A percentile compares a stretch with the other conserved stretches of the same genome.
phyloP scores from a whole-genome alignment of 345 rosid genomes.

The Bretschneidera sinensis region DNA sequence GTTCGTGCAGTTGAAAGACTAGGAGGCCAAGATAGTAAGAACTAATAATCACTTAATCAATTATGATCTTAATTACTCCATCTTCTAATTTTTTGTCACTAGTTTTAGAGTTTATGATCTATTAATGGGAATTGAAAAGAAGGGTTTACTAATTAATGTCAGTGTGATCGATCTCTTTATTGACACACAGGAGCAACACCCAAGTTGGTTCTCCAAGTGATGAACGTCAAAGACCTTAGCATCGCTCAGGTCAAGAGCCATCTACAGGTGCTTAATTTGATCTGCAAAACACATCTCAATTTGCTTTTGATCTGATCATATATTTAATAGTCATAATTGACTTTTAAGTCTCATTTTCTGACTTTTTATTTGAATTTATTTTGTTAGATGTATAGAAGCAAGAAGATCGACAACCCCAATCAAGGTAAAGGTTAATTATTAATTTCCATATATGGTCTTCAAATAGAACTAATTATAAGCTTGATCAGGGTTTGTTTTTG shows the following conservation, averaged over 20 bases:
- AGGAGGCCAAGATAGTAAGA: conserved; percentile 85
- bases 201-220: conserved; percentile 71
- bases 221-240: conserved; percentile 74
- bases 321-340: not conserved
- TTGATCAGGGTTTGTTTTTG: too few relatives aligned
- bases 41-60: not conserved
- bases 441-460: too few relatives aligned
- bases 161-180: too few relatives aligned
- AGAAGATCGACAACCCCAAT: conserved; percentile 47
- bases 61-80: not conserved
- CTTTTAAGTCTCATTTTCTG: not conserved
- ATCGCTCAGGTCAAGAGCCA: conserved; percentile 89
- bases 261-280: conserved; percentile 59
- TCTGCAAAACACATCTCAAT: not conserved
- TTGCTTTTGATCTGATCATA: not conserved
- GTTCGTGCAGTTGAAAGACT: conserved; percentile 68
- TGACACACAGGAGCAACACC: conserved; percentile 94
- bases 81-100: not conserved
- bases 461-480: too few relatives aligned
- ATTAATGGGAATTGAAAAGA: too few relatives aligned
- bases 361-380: conserved; percentile 2
- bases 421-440: conserved; percentile 41
- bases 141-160: too few relatives aligned
- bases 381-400: conserved; percentile 68
- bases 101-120: too few relatives aligned